A percentile compares a stretch with the other conserved stretches of the same genome.
Evolutionary conservation across 2,329 filamentous ascomycete species (phyloP).

Genomic region (Cytospora piceicola): DNA sequence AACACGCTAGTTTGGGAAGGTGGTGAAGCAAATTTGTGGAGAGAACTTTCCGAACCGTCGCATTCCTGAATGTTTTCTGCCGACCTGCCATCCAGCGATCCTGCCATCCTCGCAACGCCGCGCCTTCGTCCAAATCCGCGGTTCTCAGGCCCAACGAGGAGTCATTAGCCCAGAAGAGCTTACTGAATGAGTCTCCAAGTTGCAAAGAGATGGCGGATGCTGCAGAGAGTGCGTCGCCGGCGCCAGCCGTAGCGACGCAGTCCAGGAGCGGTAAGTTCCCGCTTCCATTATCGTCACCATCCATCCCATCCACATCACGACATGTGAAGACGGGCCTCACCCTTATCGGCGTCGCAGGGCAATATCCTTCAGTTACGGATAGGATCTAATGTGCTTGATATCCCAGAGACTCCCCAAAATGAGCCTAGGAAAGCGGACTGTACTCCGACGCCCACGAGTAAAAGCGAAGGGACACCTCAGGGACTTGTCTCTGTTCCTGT

Average conservation of each 20-base stretch:
- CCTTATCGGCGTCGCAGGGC: background rate
- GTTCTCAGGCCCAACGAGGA: conserved; percentile 1
- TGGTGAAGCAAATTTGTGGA: conserved; percentile 23
- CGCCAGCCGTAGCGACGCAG: conserved; percentile 30
- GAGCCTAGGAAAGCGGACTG: conserved; percentile 5
- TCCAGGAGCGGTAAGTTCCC: conserved; percentile 27
- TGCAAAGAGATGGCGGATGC: conserved; percentile 30
- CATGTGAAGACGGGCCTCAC: conserved; percentile 9
- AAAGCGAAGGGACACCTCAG: conserved; percentile 13
- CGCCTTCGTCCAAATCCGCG: conserved; percentile 6
- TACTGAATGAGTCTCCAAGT: conserved; percentile 27
- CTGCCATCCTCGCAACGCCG: conserved; percentile 22
- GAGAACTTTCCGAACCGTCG: conserved; percentile 12
- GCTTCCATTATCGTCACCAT: background rate
- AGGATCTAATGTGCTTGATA: background rate
- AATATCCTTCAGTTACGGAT: background rate
- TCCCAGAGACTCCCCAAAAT: conserved; percentile 21
- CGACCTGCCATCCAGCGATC: conserved; percentile 20
- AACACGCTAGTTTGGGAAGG: conserved; percentile 11
- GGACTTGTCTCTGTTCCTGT: conserved; percentile 1
- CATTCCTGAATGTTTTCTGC: conserved; percentile 27
- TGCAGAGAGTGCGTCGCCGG: conserved; percentile 31
- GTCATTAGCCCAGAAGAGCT: background rate
- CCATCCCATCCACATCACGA: background rate
- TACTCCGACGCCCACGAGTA: conserved; percentile 2